Evolutionary conservation across 495 filamentous ascomycete species (phyloP).

Genomic region (Talaromyces proteolyticus): DNA sequence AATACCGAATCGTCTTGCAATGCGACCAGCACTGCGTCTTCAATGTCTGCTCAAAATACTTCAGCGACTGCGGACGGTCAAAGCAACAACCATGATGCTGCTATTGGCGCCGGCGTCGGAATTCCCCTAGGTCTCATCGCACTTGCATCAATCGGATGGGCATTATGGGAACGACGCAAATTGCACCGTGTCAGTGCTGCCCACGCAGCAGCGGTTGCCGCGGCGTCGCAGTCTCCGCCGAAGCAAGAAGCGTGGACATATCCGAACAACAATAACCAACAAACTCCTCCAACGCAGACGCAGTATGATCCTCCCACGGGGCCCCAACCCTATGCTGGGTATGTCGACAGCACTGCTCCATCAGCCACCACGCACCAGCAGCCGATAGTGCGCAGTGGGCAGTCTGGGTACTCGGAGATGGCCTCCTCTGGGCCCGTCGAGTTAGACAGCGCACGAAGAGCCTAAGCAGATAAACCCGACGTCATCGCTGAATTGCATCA

Average conservation of each 20-base stretch:
- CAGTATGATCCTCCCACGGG: neutral
- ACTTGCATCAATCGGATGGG: slow-evolving; percentile 22
- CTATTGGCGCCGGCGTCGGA: slow-evolving; percentile 23
- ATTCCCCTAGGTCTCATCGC: slow-evolving; percentile 23
- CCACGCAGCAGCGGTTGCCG: neutral
- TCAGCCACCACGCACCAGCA: neutral
- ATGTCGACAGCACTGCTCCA: neutral
- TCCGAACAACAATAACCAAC: neutral
- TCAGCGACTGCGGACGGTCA: neutral
- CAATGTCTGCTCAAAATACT: neutral
- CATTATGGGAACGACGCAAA: slow-evolving; percentile 17
- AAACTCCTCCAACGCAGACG: neutral
- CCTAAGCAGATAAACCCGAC: too few relatives aligned
- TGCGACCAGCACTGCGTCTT: slow-evolving; percentile 20
- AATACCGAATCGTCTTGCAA: slow-evolving; percentile 27
- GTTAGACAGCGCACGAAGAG: neutral
- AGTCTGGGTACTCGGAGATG: neutral
- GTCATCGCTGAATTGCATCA: too few relatives aligned
- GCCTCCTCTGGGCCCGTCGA: neutral
- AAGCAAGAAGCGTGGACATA: neutral
- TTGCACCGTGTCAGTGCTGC: neutral
- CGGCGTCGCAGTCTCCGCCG: neutral
- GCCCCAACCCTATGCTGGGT: neutral
- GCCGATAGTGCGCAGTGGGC: neutral
- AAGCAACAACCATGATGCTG: slow-evolving; percentile 6